phyloP scores from a whole-genome alignment of 352 stramenopile genomes.

The Globisporangium barbulae region DNA sequence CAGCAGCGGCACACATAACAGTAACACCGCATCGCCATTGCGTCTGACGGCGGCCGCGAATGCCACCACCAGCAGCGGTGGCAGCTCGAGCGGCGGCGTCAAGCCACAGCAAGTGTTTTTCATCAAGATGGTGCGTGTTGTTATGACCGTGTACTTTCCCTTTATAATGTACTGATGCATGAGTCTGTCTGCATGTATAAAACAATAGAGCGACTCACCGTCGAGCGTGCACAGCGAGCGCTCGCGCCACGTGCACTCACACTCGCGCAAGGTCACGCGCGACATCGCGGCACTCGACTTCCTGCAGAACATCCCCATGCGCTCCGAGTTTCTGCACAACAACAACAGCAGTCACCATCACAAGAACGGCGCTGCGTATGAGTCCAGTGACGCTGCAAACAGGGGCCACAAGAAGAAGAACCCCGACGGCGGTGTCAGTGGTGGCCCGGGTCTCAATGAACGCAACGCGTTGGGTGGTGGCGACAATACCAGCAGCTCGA shows the following conservation, averaged over 20 bases:
- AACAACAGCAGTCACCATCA: background rate
- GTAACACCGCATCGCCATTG: slow-evolving; percentile 7
- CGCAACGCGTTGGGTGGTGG: background rate
- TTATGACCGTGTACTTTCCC: background rate
- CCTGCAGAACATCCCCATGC: slow-evolving; percentile 86
- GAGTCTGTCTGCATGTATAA: background rate
- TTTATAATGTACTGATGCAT: background rate
- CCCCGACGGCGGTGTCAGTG: background rate
- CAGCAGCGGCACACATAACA: background rate
- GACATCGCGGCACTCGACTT: slow-evolving; percentile 89
- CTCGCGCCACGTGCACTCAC: slow-evolving; percentile 25
- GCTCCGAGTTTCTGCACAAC: slow-evolving; percentile 34
- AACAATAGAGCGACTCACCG: slow-evolving; percentile 32
- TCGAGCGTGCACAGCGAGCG: slow-evolving; percentile 55
- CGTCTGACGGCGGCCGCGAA: slow-evolving; percentile 10
- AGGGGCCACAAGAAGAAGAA: slow-evolving; percentile 7
- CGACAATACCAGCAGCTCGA: slow-evolving; percentile 6
- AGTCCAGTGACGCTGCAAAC: background rate
- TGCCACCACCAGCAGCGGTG: background rate
- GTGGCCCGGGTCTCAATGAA: background rate
- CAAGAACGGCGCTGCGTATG: background rate
- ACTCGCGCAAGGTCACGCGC: slow-evolving; percentile 76
- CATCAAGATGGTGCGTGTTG: slow-evolving; percentile 32
- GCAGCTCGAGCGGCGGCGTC: background rate
- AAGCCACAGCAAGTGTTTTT: slow-evolving; percentile 25